These are phyloP conservation scores for Wickerhamiella lipophila DNA, from an alignment of 805 yeast genomes.

Conservation along the genomic window DNA sequence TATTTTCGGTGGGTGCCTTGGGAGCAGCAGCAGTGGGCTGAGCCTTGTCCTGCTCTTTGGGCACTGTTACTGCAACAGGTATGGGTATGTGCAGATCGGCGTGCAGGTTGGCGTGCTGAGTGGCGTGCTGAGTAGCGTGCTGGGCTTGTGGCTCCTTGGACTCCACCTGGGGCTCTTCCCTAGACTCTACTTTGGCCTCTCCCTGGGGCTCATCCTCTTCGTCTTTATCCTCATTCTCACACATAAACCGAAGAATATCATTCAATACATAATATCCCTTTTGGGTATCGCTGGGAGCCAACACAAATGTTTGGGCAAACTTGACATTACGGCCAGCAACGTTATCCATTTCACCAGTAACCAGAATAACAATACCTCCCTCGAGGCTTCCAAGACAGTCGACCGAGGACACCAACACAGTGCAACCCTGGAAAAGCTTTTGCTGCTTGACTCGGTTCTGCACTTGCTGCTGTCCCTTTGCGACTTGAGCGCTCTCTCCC, in stretches of 20 bases:
- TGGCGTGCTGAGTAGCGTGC: no score
- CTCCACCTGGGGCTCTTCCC: background rate
- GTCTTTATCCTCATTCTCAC: conserved; percentile 25
- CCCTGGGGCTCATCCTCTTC: conserved; percentile 11
- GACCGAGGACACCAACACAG: conserved; percentile 29
- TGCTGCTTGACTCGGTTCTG: conserved; percentile 22
- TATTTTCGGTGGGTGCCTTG: no score
- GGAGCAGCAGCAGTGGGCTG: background rate
- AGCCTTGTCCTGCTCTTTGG: background rate
- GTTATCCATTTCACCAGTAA: conserved; percentile 32
- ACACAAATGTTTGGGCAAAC: conserved; percentile 32
- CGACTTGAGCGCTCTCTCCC: conserved; percentile 24
- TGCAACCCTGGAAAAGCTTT: conserved; percentile 27
- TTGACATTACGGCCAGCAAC: conserved; percentile 24
- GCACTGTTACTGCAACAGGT: conserved; percentile 6
- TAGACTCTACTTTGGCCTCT: background rate
- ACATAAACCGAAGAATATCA: conserved; percentile 30
- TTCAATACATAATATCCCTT: conserved; percentile 28
- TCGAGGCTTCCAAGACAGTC: conserved; percentile 28
- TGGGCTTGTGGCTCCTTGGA: background rate
- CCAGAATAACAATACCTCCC: conserved; percentile 30
- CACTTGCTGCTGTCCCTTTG: conserved; percentile 27
- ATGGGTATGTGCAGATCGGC: conserved; percentile 2
- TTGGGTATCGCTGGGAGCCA: conserved; percentile 19
- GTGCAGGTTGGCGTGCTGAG: no score